Base-by-base conservation (phyloP, 139 green algal genomes). In the Klebsormidium nitens region DNA sequence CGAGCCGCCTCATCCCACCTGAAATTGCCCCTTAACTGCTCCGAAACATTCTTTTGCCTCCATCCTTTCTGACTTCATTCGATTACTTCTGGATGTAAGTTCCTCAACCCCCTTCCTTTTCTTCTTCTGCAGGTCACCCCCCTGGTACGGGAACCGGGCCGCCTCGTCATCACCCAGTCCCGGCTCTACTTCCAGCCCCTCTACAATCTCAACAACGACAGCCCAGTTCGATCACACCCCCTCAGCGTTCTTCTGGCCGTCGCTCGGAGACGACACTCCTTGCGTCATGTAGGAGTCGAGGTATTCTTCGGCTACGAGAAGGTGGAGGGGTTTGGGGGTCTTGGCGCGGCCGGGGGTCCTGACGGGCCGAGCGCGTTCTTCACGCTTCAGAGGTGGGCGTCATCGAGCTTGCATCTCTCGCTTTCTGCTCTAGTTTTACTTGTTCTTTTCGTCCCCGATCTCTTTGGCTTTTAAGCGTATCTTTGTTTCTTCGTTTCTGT, bases 171-270 rank as follows among this genome's bases (percentile, higher is more conserved):
- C 46, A 78, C 69, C 14, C 31, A 67, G 5, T 8, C 37, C 28
- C 49, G 59, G 5, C 14, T 84, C 17, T 84, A 84, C 60, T 84
- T 84, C 49, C 74, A 77, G 69, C 79, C 79, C 14, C 36, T 83
- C 26, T 50, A 85, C 56, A 59, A 76, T 17, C 37, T 75, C 1
- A 59, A 60, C 14, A 52, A 64, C 26, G 62, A 59, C 1, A 72
- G 62, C 1, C 59, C 80, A 1, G 62, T 83, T 38, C 63, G 47
- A 1, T 82, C 62, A 65, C 47, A 63, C 23, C 69, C 82, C 23
- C 32, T 79, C 31, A 31, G 5, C 40, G 60, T 26, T 35, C 5
- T 76, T 23, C 29, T 31, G 26, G 76, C 69, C 2, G 50, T 78
- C 2, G 48, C 37, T 31, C 65, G 57, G 29, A 40, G 79, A 4